phyloP scores from a whole-genome alignment of 202 grass and related monocot genomes.

The Tripidium arundinaceum region DNA sequence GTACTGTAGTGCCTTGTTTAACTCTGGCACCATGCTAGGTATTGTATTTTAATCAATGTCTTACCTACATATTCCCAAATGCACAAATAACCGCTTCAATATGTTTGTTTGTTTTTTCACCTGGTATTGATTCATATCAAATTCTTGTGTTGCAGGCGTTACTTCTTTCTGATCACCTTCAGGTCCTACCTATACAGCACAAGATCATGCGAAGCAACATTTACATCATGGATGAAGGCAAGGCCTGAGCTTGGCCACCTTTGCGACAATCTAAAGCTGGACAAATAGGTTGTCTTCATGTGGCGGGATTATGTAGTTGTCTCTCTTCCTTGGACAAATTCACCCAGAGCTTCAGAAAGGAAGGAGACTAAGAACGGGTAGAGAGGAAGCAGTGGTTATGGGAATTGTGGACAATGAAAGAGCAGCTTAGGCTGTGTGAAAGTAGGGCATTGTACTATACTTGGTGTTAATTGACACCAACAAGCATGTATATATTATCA shows the following conservation, averaged over 20 bases:
- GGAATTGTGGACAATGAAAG: not conserved
- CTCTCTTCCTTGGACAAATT: slow-evolving; percentile 3
- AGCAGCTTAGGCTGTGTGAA: slow-evolving; percentile 1
- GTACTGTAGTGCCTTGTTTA: not conserved
- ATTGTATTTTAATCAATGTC: not conserved
- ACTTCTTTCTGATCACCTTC: slow-evolving; percentile 92
- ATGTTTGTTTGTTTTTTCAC: not conserved
- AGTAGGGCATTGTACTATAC: slow-evolving; percentile 22
- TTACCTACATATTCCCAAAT: not conserved
- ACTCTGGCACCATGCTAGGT: slow-evolving; percentile 5
- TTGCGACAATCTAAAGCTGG: slow-evolving; percentile 87
- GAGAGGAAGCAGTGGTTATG: not conserved
- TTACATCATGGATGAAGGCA: slow-evolving; percentile 84
- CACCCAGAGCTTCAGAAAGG: not conserved
- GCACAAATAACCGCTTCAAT: not conserved
- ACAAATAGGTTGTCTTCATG: slow-evolving; percentile 47
- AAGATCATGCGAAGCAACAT: slow-evolving; percentile 50
- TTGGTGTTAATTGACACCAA: slow-evolving; percentile 29
- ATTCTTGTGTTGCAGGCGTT: slow-evolving; percentile 58
- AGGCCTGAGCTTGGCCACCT: slow-evolving; percentile 93
- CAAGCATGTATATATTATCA: slow-evolving; percentile 45
- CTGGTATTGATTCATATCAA: not conserved
- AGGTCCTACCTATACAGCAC: slow-evolving; percentile 80
- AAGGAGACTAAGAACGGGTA: not conserved
- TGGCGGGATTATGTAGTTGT: not conserved